Conservation (phyloP, 805 yeast species). For the Teunomyces lycoperdinae region DNA sequence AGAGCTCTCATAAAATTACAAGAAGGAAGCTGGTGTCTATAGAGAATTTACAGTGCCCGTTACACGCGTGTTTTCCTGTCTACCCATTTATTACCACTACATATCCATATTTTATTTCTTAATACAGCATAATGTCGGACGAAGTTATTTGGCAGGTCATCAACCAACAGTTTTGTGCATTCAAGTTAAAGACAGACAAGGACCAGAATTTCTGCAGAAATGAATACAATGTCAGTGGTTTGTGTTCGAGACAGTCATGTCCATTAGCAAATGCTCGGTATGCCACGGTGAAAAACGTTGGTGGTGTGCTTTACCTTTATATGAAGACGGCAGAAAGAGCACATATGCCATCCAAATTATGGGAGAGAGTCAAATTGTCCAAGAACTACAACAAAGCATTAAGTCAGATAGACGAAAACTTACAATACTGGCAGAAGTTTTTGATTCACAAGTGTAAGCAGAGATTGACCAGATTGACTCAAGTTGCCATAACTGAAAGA, state of each 20-base stretch:
- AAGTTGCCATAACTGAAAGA: slow-evolving; percentile 93
- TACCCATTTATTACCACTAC: neutral
- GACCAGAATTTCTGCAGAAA: slow-evolving; percentile 92
- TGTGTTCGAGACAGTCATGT: slow-evolving; percentile 90
- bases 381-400: slow-evolving; percentile 88
- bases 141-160: slow-evolving; percentile 97
- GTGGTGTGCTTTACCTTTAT: slow-evolving; percentile 78
- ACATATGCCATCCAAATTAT: slow-evolving; percentile 86
- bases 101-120: neutral
- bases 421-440: slow-evolving; percentile 91
- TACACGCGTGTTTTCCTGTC: neutral
- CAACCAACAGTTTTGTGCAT: slow-evolving; percentile 93
- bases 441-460: slow-evolving; percentile 93
- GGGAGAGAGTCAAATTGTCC: slow-evolving; percentile 92
- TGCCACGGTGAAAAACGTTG: slow-evolving; percentile 80
- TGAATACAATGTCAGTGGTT: slow-evolving; percentile 93
- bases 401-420: slow-evolving; percentile 81
- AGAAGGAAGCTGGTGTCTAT: slow-evolving; percentile 1
- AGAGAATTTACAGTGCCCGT: neutral
- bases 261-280: slow-evolving; percentile 93
- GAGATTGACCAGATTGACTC: slow-evolving; percentile 89
- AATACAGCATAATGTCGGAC: slow-evolving; percentile 45
- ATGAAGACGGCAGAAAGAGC: slow-evolving; percentile 98
- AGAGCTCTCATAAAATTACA: slow-evolving; percentile 4
- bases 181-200: slow-evolving; percentile 83